A percentile compares a stretch with the other conserved stretches of the same genome.
Conservation (phyloP, 2,329 filamentous ascomycete genomes). For the Penicillium sclerotiorum region DNA sequence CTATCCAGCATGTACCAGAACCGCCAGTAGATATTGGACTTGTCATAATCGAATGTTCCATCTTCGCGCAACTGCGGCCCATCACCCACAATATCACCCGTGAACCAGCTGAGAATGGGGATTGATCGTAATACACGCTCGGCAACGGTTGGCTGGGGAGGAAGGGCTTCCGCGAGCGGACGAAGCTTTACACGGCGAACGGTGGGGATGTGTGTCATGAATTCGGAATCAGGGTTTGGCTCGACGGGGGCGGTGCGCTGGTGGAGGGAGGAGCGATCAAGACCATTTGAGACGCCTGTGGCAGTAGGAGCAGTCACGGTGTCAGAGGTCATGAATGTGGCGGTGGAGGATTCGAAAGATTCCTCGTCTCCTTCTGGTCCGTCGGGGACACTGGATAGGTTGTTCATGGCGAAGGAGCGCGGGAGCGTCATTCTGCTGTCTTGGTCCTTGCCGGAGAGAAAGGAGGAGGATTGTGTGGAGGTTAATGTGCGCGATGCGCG, state of each 20-base stretch:
- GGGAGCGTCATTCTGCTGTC: slow-evolving; percentile 42
- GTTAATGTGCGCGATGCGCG: slow-evolving; percentile 39
- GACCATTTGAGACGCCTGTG: slow-evolving; percentile 1
- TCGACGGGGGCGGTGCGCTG: slow-evolving; percentile 32
- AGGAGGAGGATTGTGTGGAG: slow-evolving; percentile 38
- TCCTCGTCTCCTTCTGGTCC: slow-evolving; percentile 30
- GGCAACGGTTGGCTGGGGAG: slow-evolving; percentile 66
- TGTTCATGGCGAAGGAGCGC: slow-evolving; percentile 44
- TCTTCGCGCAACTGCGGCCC: slow-evolving; percentile 50
- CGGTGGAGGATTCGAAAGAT: slow-evolving; percentile 39
- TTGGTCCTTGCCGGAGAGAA: slow-evolving; percentile 32
- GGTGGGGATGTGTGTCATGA: slow-evolving; percentile 63
- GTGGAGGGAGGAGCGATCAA: slow-evolving; percentile 22
- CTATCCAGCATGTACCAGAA: slow-evolving; percentile 61
- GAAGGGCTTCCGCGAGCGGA: slow-evolving; percentile 69
- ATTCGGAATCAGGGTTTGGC: slow-evolving; percentile 46
- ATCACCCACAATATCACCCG: slow-evolving; percentile 54
- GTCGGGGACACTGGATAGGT: slow-evolving; percentile 34
- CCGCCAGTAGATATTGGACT: slow-evolving; percentile 62
- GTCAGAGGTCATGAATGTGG: slow-evolving; percentile 48
- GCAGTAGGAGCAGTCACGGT: slow-evolving; percentile 25
- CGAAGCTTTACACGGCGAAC: slow-evolving; percentile 67
- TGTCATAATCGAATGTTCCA: slow-evolving; percentile 68
- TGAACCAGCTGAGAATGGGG: slow-evolving; percentile 73
- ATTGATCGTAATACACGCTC: slow-evolving; percentile 67